A percentile compares a stretch with the other conserved stretches of the same genome.
Conservation (phyloP, 176 grass and related monocot genomes). For the Aegilops bicornis region DNA sequence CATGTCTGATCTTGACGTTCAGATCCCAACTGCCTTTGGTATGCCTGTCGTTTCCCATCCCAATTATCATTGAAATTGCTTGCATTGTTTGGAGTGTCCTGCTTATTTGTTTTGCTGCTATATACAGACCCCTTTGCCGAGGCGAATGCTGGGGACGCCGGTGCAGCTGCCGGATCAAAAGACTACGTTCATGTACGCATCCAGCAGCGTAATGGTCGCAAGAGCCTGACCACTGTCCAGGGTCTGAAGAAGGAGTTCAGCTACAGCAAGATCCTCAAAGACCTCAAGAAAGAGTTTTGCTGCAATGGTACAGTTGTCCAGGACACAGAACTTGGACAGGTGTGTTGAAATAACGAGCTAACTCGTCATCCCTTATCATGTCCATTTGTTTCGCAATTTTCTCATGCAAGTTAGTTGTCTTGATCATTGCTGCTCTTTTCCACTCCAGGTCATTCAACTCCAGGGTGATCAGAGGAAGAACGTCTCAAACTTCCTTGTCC, state of each 20-base stretch:
- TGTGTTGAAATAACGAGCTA: slow-evolving; percentile 9
- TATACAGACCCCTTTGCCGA: slow-evolving; percentile 92
- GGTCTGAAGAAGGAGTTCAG: slow-evolving; percentile 93
- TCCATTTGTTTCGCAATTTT: not conserved
- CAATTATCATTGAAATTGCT: not conserved
- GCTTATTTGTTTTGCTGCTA: slow-evolving; percentile 9
- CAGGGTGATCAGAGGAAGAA: slow-evolving; percentile 99
- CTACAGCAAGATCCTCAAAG: slow-evolving; percentile 98
- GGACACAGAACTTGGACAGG: slow-evolving; percentile 98
- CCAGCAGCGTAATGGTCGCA: slow-evolving; percentile 95
- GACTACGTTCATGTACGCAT: slow-evolving; percentile 95
- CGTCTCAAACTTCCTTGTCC: slow-evolving; percentile 97
- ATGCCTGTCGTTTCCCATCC: slow-evolving; percentile 19
- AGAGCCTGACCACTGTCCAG: slow-evolving; percentile 98
- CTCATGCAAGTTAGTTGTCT: not conserved
- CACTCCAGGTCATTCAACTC: slow-evolving; percentile 88
- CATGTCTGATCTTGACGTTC: slow-evolving; percentile 98
- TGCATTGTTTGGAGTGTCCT: not conserved
- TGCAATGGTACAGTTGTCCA: slow-evolving; percentile 99
- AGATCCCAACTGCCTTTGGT: slow-evolving; percentile 97
- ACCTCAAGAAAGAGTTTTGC: slow-evolving; percentile 98
- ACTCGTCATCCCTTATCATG: not conserved
- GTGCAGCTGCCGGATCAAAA: slow-evolving; percentile 83
- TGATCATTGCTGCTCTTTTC: not conserved
- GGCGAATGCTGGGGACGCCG: slow-evolving; percentile 98